These are phyloP conservation scores for Brassica hybrid DNA, from an alignment of 441 rosid species.

Conservation along the genomic window DNA sequence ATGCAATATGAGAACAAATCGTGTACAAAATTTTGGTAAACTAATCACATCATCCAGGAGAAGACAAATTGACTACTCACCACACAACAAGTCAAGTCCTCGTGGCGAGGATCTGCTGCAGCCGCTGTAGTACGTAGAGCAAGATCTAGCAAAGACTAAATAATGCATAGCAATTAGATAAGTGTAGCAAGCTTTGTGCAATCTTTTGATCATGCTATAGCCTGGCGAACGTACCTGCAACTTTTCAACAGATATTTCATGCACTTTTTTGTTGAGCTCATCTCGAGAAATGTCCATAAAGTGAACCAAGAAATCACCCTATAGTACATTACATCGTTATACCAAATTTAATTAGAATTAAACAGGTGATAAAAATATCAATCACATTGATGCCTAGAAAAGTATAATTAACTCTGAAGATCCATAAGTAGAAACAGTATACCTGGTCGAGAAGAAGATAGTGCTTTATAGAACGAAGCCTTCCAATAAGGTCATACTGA, in stretches of 20 bases:
- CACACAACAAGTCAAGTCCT: conserved; percentile 94
- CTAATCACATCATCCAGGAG: conserved; percentile 29
- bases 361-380: conserved; percentile 9
- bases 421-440: conserved; percentile 29
- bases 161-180: conserved; percentile 22
- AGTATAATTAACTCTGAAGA: conserved; percentile 23
- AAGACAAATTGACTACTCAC: conserved; percentile 50
- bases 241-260: conserved; percentile 89
- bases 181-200: conserved; percentile 16
- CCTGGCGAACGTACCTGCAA: conserved; percentile 67
- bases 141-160: conserved; percentile 93
- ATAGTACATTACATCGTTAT: conserved; percentile 34
- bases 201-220: conserved; percentile 1
- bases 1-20: conserved; percentile 26
- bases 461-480: conserved; percentile 90
- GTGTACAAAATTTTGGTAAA: not conserved
- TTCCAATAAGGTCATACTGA: conserved; percentile 93
- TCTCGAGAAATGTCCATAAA: conserved; percentile 98
- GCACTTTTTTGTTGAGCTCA: conserved; percentile 81
- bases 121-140: conserved; percentile 98
- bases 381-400: not conserved
- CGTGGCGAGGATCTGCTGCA: conserved; percentile 95
- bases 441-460: conserved; percentile 99
- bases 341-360: conserved; percentile 11
- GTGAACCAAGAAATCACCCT: conserved; percentile 99